Evolutionary conservation across 805 yeast genomes (phyloP), one percentile per base, ranked within the genome.

Genomic region (Metschnikowia santaceciliae): DNA sequence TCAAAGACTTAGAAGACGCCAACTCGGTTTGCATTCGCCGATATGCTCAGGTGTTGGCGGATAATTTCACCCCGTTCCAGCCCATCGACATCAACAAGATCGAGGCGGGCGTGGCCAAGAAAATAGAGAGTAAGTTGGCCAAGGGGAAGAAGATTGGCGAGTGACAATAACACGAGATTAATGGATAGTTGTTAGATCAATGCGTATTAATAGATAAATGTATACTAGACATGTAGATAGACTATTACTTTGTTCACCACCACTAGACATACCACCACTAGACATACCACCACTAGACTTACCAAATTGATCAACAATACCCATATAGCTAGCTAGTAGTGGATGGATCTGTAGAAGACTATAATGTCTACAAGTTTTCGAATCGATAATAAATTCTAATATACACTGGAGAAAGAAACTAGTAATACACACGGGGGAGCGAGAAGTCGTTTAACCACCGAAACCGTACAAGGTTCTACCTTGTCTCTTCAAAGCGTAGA

Each of bases 391-490:
- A 51, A 53, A 58, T 56, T 58, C 61, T 58, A 58, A 58, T 58
- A 58, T 58, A 58, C 61, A 58, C 60, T 53, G 60, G 49, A 42
- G 40, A 54, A 53, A 52, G 52, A 55, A 55, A 56, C 61, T 58
- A 58, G 61, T 54, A 56, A 55, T 58, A 58, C 61, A 58, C 36
- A 49, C 47, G 53, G 42, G 40, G 41, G 37, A 23, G 47, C 44
- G 19, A 44, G 33, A 17, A 38, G 52, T 35, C 32, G 60, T 43
- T 56, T 57, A 92, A 86, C 97, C 97, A 82, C 98, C 98, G 88
- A 92, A 94, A 91, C 98, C 98, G 76, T 92, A 92, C 76, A 94
- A 86, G 80, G 98, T 94, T 82, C 98, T 88, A 73, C 99, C 99
- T 83, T 94, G 97, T 86, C 98, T 90, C 94, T 92, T 92, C 80